Base-by-base conservation (phyloP, 352 stramenopile species). In the Thraustochytrium sp. region DNA sequence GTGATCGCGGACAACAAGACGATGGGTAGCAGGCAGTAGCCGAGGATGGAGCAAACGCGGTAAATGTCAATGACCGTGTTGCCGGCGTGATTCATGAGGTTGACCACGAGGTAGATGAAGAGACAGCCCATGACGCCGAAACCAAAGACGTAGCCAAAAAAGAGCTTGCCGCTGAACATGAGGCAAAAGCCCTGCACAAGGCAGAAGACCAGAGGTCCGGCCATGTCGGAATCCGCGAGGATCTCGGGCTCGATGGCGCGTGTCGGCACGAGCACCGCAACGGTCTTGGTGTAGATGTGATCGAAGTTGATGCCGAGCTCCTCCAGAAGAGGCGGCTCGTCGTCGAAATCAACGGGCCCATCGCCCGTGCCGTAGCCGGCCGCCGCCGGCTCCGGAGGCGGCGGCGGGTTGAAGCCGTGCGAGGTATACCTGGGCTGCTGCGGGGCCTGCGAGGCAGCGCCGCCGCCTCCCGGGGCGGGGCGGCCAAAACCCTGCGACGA, bases 91-190 rank as follows among this genome's bases (percentile, higher is more conserved):
- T 84, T 93, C 75, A 99, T 90, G 31, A 99, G 87, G 89, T 98
- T 98, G 84, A 99, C 91, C 42, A 99, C 90, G 44, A 97, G 75
- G 63, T 96, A 98, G 90, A 98, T 95, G 82, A 93, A 93, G 26
- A 98, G 63, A 86, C 94, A 99, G 56, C 95, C 97, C 80, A 98
- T 92, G n/a, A 98, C 86, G 36, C 95, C 94, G 87, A 99, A 99
- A 55, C 95, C 95, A 88, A 99, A 99, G 82, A 99, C 98, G 88
- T 98, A 99, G 44, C 96, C 96, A 86, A 98, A 99, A 82, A 98
- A 94, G 72, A 98, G 88, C 87, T 98, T 98, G 49, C 90, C 92
- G 49, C 29, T 87, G 56, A 98, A 85, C 26, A 98, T 86, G 64
- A 98, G 89, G 87, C 95, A 97, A 46, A 95, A 93, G 61, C 95